Conservation (phyloP, 2,329 filamentous ascomycete species). For the Ophiosphaerella narmari region DNA sequence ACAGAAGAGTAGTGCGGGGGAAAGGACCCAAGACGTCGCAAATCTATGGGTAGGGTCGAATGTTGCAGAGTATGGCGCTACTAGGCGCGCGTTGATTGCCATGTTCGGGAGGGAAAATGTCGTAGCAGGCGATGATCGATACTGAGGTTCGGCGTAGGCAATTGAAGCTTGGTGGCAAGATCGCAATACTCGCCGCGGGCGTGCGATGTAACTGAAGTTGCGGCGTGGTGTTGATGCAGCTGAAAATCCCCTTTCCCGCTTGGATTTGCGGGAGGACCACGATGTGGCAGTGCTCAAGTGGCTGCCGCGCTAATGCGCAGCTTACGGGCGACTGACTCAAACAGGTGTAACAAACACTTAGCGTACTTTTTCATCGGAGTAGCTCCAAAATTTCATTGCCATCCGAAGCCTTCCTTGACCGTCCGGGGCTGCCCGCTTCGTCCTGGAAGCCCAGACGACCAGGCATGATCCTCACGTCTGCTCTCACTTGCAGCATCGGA, state of each 20-base stretch:
- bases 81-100: constrained; percentile 29
- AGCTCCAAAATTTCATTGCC: constrained; percentile 11
- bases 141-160: not conserved
- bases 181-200: not conserved
- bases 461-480: constrained; percentile 17
- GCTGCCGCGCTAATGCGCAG: constrained; percentile 6
- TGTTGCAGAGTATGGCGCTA: constrained; percentile 29
- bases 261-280: constrained; percentile 1
- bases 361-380: constrained; percentile 3
- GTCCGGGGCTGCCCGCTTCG: constrained; percentile 22
- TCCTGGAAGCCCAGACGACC: constrained; percentile 5
- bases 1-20: constrained; percentile 65
- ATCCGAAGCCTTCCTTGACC: constrained; percentile 13
- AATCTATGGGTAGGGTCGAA: constrained; percentile 65
- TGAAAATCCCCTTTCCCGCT: constrained; percentile 1
- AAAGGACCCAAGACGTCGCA: constrained; percentile 80
- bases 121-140: constrained; percentile 6
- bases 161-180: not conserved
- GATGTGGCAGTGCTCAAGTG: constrained; percentile 7
- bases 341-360: constrained; percentile 3
- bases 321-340: constrained; percentile 5
- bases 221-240: constrained; percentile 1
- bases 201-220: not conserved
- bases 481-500: constrained; percentile 21
- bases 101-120: constrained; percentile 14